phyloP scores from a whole-genome alignment of 768 basidiomycete genomes.

The Amanita thiersii region DNA sequence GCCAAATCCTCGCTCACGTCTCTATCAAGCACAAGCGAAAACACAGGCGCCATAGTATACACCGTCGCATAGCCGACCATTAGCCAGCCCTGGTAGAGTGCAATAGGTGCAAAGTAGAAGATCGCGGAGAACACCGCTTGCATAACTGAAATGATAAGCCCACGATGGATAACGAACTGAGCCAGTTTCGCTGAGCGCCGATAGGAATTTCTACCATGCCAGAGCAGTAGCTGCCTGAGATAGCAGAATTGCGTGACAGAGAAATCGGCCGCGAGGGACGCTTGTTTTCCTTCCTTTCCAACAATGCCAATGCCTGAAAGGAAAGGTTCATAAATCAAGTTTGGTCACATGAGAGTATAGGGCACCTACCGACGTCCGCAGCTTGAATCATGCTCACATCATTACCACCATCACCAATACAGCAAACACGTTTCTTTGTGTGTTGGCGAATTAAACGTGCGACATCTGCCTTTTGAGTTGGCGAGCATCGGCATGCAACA shows the following conservation, averaged over 20 bases:
- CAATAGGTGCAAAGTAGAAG: conserved; percentile 93
- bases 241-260: conserved; percentile 95
- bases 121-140: conserved; percentile 95
- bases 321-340: background rate
- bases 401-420: conserved; percentile 98
- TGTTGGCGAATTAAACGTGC: conserved; percentile 85
- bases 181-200: conserved; percentile 96
- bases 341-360: background rate
- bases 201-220: conserved; percentile 99
- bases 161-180: conserved; percentile 97
- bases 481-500: conserved; percentile 96
- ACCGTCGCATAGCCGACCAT: conserved; percentile 95
- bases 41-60: conserved; percentile 98
- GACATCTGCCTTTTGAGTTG: conserved; percentile 98
- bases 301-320: conserved; percentile 87
- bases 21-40: conserved; percentile 90
- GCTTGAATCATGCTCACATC: conserved; percentile 99
- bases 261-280: conserved; percentile 97
- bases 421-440: conserved; percentile 94
- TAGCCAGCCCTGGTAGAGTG: conserved; percentile 96
- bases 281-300: conserved; percentile 98
- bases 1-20: conserved; percentile 96
- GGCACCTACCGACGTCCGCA: conserved; percentile 87
- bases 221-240: conserved; percentile 92
- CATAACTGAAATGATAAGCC: conserved; percentile 95